These are phyloP conservation scores for Fusarium caatingaense DNA, from an alignment of 2,329 filamentous ascomycete species.

Conservation along the genomic window DNA sequence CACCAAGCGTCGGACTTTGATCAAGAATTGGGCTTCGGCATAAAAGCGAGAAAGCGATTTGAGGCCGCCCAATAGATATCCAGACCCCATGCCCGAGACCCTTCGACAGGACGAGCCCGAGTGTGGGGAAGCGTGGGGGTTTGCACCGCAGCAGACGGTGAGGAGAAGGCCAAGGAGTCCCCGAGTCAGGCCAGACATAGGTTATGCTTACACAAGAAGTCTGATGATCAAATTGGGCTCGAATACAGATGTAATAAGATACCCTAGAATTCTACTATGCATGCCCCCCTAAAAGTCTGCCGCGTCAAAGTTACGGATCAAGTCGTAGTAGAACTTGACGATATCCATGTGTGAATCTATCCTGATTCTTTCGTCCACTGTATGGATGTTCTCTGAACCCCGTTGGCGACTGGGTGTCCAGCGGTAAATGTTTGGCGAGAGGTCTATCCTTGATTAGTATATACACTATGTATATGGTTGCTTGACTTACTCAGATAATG, in stretches of 20 bases:
- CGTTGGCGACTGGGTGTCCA: slow-evolving; percentile 54
- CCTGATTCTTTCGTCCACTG: slow-evolving; percentile 55
- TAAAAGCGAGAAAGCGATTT: background rate
- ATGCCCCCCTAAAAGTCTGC: slow-evolving; percentile 44
- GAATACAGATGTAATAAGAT: background rate
- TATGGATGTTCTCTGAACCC: slow-evolving; percentile 52
- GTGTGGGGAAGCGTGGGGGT: slow-evolving; percentile 32
- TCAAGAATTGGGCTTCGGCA: background rate
- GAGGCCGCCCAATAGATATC: slow-evolving; percentile 2
- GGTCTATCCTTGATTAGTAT: slow-evolving; percentile 36
- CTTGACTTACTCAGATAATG: slow-evolving; percentile 53
- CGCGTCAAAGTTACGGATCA: slow-evolving; percentile 59
- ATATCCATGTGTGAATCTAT: slow-evolving; percentile 55
- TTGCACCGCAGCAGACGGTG: slow-evolving; percentile 5
- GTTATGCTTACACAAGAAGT: background rate
- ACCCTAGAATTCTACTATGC: slow-evolving; percentile 3
- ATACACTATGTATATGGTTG: background rate
- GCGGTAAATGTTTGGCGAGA: slow-evolving; percentile 54
- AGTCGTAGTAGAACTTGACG: slow-evolving; percentile 58
- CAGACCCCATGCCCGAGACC: background rate
- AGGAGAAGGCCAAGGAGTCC: slow-evolving; percentile 2
- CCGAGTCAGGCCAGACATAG: background rate
- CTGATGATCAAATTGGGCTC: background rate
- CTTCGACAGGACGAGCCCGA: slow-evolving; percentile 9
- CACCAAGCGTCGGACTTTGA: background rate